These are phyloP conservation scores for Trametes sp. DNA, from an alignment of 1,284 basidiomycete species.

Conservation along the genomic window DNA sequence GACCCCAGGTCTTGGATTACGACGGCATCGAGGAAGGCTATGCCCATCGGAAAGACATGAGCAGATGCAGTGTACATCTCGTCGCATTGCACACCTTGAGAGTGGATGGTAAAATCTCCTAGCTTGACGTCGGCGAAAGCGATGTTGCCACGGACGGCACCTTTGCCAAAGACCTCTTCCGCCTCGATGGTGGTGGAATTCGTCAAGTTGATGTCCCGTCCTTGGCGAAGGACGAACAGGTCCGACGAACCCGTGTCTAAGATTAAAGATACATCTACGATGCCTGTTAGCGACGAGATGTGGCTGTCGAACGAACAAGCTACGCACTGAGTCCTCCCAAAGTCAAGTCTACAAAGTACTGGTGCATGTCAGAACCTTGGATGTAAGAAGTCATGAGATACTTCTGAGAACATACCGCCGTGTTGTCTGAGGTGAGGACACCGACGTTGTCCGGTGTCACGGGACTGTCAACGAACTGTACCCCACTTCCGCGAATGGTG, in stretches of 20 bases:
- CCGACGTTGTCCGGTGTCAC: background rate
- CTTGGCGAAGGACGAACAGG: constrained; percentile 8
- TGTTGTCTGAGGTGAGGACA: background rate
- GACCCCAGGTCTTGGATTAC: constrained; percentile 15
- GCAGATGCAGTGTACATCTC: too few relatives aligned
- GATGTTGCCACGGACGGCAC: background rate
- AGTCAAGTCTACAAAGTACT: constrained; percentile 22
- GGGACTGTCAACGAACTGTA: background rate
- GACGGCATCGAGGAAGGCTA: constrained; percentile 42
- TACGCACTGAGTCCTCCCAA: constrained; percentile 22
- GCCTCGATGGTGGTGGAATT: background rate
- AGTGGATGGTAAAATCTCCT: constrained; percentile 37
- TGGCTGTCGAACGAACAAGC: too few relatives aligned
- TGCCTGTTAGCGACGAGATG: background rate
- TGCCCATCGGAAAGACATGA: background rate
- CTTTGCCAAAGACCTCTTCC: background rate
- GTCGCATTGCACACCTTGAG: constrained; percentile 34
- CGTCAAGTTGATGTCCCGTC: background rate
- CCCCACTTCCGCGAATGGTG: background rate
- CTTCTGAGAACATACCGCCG: background rate
- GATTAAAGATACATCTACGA: constrained; percentile 15
- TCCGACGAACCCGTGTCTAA: constrained; percentile 26
- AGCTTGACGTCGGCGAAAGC: background rate
- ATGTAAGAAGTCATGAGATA: too few relatives aligned
- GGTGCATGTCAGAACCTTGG: background rate